phyloP scores from a whole-genome alignment of 2,329 filamentous ascomycete species.

The Aspergillus neoniger region DNA sequence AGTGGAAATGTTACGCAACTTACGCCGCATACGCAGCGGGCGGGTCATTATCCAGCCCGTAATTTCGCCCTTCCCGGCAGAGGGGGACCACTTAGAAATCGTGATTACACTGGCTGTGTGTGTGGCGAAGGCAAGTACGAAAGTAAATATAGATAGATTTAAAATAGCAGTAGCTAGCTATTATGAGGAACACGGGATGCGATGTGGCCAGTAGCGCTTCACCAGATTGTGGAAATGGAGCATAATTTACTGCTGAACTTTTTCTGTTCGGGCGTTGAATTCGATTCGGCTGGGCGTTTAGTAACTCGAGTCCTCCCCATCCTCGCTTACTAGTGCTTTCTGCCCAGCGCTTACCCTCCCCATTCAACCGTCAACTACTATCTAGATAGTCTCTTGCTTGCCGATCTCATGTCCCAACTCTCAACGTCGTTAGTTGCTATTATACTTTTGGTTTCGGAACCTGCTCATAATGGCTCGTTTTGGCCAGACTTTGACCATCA shows the following conservation, averaged over 20 bases:
- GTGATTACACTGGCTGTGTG: not conserved
- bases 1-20: slow-evolving; percentile 4
- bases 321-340: not conserved
- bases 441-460: not conserved
- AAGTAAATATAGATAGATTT: not conserved
- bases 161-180: too few species aligned
- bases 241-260: not conserved
- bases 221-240: not conserved
- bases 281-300: not conserved
- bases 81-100: not conserved
- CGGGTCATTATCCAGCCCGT: not conserved
- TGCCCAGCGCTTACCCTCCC: not conserved
- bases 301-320: not conserved
- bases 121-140: not conserved
- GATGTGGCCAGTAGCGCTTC: not conserved
- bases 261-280: not conserved
- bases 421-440: not conserved
- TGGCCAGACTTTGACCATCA: not conserved
- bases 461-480: not conserved
- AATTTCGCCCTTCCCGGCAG: not conserved
- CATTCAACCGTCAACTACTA: not conserved
- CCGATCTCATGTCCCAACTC: not conserved
- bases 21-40: not conserved
- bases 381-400: not conserved
- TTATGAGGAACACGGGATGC: too few species aligned